Base-by-base conservation (phyloP, 352 stramenopile genomes). In the Phytophthora niederhauseri region DNA sequence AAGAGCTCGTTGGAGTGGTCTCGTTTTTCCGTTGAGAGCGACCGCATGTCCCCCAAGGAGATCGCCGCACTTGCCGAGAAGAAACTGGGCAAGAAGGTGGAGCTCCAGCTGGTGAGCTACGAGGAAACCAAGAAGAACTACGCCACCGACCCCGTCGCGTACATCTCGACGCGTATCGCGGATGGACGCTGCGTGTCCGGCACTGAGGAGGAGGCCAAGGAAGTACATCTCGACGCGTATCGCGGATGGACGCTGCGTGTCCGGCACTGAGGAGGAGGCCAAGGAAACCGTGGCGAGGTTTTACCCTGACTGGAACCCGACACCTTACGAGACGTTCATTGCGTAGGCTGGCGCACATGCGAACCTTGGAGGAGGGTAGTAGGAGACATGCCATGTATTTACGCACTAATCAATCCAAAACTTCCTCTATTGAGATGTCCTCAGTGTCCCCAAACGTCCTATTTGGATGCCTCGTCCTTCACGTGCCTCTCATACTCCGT, bases 1-100 rank as follows among this genome's bases (percentile, higher is more conserved):
- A 73, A 67, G 51, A 49, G 6, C 14, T 61, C 28, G 17, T 45
- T 78, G 24, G 41, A 63, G 20, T 73, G 62, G 38, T 54, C 63
- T 31, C 57, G 48, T 5, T 63, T 75, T 28, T 61, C 61, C 1
- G 50, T 78, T 26, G 67, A 75, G 31, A 63, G 62, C 14, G 58
- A 73, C 26, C 72, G 67, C 26, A 48, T 69, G 58, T 69, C 66
- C 0, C 54, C 67, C 3, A 48, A 72, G 26, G 66, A 78, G 54
- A 70, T 75, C 22, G 55, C 41, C 9, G 62, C 55, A 14, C 54
- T 73, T 5, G 62, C 43, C 0, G 72, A 75, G 55, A 72, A 75
- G 62, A 78, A 75, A 55, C 28, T 75, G 15, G 57, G 60, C 53
- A 78, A 69, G 63, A 78, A 70, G 60, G 68, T 76, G 26, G 64